These are phyloP conservation scores for Xylariomycetidae sp. DNA, from an alignment of 2,329 filamentous ascomycete species.

Conservation along the genomic window DNA sequence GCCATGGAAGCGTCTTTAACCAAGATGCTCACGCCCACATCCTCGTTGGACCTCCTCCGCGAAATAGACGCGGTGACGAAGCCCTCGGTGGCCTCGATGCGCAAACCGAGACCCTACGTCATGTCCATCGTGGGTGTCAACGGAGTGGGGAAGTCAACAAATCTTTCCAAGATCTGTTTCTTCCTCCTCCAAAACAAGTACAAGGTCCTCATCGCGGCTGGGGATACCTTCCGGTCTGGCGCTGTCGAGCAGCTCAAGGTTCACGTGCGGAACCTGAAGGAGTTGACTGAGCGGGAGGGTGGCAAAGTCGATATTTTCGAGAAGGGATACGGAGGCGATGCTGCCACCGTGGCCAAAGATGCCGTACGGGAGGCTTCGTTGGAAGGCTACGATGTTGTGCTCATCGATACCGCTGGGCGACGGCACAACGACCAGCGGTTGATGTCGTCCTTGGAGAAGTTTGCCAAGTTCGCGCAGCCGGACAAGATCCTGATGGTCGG, in stretches of 20 bases:
- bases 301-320: constrained; percentile 88
- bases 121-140: constrained; percentile 98
- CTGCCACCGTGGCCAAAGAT: constrained; percentile 89
- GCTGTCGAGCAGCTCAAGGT: constrained; percentile 96
- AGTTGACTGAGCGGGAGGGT: constrained; percentile 78
- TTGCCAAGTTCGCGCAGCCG: constrained; percentile 89
- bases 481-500: constrained; percentile 99
- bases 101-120: constrained; percentile 76
- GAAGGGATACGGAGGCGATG: constrained; percentile 96
- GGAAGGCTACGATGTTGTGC: constrained; percentile 80
- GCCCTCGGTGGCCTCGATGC: constrained; percentile 57
- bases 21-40: constrained; percentile 93
- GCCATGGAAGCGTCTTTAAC: constrained; percentile 90
- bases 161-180: constrained; percentile 95
- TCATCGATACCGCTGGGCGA: constrained; percentile 93
- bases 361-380: constrained; percentile 71
- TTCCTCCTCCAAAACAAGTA: constrained; percentile 97
- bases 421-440: constrained; percentile 92
- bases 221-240: constrained; percentile 94
- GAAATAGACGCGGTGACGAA: constrained; percentile 78
- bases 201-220: constrained; percentile 87
- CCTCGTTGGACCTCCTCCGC: constrained; percentile 86
- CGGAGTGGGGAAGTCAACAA: constrained; percentile 96
- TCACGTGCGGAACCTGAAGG: constrained; percentile 87
- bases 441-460: constrained; percentile 96